Evolutionary conservation across 495 filamentous ascomycete species (phyloP).

Genomic region (Halenospora varia): DNA sequence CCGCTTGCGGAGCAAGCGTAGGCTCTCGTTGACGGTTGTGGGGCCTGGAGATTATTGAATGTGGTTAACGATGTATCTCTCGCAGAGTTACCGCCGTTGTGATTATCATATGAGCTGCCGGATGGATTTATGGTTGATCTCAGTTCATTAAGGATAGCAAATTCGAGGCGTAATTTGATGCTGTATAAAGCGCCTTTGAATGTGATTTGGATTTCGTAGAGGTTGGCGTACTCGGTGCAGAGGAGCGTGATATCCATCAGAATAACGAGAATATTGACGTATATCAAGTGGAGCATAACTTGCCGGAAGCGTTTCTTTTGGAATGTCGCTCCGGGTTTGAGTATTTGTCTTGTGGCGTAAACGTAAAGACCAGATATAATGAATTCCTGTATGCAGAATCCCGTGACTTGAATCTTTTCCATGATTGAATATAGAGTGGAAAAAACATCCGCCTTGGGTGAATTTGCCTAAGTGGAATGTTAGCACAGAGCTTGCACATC

Average conservation of each 20-base stretch:
- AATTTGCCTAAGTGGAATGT: slow-evolving; percentile 6
- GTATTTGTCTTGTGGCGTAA: slow-evolving; percentile 45
- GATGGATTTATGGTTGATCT: not conserved
- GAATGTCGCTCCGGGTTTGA: slow-evolving; percentile 29
- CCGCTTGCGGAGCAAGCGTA: too few relatives aligned
- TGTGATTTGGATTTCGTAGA: slow-evolving; percentile 25
- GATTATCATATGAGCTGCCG: slow-evolving; percentile 1
- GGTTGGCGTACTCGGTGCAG: slow-evolving; percentile 23
- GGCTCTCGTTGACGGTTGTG: too few relatives aligned
- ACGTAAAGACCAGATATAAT: slow-evolving; percentile 58
- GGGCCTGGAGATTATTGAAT: too few relatives aligned
- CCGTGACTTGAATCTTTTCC: slow-evolving; percentile 54
- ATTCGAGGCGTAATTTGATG: slow-evolving; percentile 37
- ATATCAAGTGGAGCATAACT: slow-evolving; percentile 22
- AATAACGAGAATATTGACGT: slow-evolving; percentile 27
- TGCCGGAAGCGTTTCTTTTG: slow-evolving; percentile 10
- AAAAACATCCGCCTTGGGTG: slow-evolving; percentile 1
- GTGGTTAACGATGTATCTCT: too few relatives aligned
- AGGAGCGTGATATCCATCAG: slow-evolving; percentile 23
- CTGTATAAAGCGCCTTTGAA: slow-evolving; percentile 33
- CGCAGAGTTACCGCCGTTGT: too few relatives aligned
- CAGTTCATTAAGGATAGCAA: slow-evolving; percentile 35
- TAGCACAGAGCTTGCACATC: not conserved
- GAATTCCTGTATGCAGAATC: slow-evolving; percentile 55
- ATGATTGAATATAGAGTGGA: slow-evolving; percentile 45